Conservation (phyloP, 345 rosid genomes). For the Camelina neglecta region DNA sequence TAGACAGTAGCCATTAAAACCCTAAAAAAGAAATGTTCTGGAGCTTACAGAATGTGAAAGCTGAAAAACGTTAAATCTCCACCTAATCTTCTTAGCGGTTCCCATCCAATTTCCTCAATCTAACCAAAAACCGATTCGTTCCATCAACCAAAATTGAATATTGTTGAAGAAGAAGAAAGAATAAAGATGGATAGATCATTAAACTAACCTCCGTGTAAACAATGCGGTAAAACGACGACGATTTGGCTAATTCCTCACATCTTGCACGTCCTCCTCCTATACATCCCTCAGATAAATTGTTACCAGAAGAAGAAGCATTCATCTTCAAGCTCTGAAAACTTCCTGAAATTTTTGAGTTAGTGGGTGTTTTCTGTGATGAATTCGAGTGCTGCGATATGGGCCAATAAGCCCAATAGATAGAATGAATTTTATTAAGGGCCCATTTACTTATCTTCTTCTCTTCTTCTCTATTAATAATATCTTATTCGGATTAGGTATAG, state of each 20-base stretch:
- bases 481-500: neutral
- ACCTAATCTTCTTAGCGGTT: constrained; percentile 54
- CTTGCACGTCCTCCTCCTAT: constrained; percentile 41
- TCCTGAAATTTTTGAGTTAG: no score
- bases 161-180: neutral
- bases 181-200: neutral
- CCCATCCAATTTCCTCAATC: constrained; percentile 95
- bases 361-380: no score
- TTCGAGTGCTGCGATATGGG: neutral
- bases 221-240: constrained; percentile 58
- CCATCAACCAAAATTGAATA: neutral
- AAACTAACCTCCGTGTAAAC: constrained; percentile 73
- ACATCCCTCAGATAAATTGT: constrained; percentile 37
- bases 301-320: neutral
- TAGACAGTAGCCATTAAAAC: neutral
- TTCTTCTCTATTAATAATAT: no score
- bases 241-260: constrained; percentile 51
- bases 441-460: neutral
- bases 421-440: neutral
- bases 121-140: constrained; percentile 34
- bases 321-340: neutral
- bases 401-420: neutral
- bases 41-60: constrained; percentile 65
- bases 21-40: neutral
- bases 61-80: constrained; percentile 64